These are phyloP conservation scores for Ophiognomonia clavigignenti-juglandacearum DNA, from an alignment of 2,329 filamentous ascomycete species.

Conservation along the genomic window DNA sequence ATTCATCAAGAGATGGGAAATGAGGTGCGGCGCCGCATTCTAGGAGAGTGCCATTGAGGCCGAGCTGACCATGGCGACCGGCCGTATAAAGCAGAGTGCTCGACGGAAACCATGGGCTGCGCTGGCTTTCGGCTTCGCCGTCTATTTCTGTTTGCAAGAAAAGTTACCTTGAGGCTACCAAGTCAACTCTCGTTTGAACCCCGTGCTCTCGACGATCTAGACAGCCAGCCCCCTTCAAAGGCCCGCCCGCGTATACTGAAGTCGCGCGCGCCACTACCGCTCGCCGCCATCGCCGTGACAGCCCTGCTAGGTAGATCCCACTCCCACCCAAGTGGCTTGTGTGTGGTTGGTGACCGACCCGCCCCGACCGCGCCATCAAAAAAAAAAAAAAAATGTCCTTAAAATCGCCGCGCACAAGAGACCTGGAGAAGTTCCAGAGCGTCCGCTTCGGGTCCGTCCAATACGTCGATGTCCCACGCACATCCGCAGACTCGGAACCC, in stretches of 20 bases:
- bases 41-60: not conserved
- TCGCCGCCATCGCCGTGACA: too few species aligned
- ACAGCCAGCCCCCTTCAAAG: too few species aligned
- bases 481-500: constrained; percentile 4
- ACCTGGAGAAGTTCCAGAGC: constrained; percentile 4
- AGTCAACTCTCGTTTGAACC: too few species aligned
- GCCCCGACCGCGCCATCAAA: too few species aligned
- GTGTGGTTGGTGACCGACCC: too few species aligned
- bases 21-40: constrained; percentile 2
- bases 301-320: too few species aligned
- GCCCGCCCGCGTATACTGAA: too few species aligned
- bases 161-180: too few species aligned
- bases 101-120: not conserved
- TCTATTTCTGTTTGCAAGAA: too few species aligned
- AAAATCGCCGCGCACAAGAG: constrained; percentile 1
- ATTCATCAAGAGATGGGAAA: not conserved
- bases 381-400: not conserved
- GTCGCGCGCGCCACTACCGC: too few species aligned
- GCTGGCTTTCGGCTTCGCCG: not conserved
- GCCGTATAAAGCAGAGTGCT: not conserved
- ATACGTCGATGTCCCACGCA: constrained; percentile 1
- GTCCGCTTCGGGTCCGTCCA: constrained; percentile 2
- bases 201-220: too few species aligned
- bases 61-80: not conserved
- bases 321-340: too few species aligned